Evolutionary conservation across 129 eudicot species (phyloP), one percentile per base, ranked within the genome.

Genomic region (Flaveria linearis): DNA sequence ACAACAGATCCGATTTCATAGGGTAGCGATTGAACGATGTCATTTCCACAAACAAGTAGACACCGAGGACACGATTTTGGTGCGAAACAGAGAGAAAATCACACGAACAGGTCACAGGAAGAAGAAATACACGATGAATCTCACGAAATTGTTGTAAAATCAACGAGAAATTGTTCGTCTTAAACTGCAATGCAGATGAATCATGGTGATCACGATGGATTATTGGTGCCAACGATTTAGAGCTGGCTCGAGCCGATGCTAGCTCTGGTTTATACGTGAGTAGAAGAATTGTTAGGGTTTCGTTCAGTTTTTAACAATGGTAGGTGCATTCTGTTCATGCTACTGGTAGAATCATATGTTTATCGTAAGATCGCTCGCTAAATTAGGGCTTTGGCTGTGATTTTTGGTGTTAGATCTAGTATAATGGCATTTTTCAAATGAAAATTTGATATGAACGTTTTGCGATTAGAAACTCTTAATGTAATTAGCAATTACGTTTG

Each of bases 11-110:
- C 78, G 78, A 79, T 4, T 79, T 79, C 73, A 62, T 69, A 50
- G 82, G 77, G 51, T 13, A 70, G 36, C 82, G n/a, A 70, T 78
- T 78, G 73, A 79, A 71, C 78, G 33, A 79, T 71, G 78, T 22
- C 82, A 79, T 72, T 71, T 79, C 76, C 63, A 69, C 82, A 78
- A 78, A 78, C 64, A 78, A 33, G 58, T 64, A 50, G 63, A 61
- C 28, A 78, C 20, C 71, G 71, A 58, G 12, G 68, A 78, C 15
- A 58, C 73, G 73, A 62, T 33, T 76, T 49, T 75, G 71, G 79
- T 46, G n/a, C 39, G 51, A 36, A 36, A 60, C 14, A 45, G 33
- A 46, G 49, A 74, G 63, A 64, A 70, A 71, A 78, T 78, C 50
- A 30, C 45, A 23, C 50, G 74, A 15, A 23, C 17, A 42, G 22